Conservation (phyloP, 2,329 filamentous ascomycete genomes). For the Chlorencoelia australis region DNA sequence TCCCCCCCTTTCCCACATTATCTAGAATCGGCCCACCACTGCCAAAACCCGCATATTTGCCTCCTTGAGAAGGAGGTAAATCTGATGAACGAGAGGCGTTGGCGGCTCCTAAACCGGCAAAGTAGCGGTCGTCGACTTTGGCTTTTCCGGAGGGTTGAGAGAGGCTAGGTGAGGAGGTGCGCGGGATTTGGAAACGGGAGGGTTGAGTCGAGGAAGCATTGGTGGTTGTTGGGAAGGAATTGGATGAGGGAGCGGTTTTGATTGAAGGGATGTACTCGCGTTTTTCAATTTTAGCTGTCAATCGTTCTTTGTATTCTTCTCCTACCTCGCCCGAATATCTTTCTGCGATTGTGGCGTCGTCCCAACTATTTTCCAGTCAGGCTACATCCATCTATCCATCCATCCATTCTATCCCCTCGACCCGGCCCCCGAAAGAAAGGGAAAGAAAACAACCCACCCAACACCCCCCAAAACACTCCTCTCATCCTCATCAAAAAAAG, state of each 20-base stretch:
- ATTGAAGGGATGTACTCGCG: slow-evolving; percentile 71
- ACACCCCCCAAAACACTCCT: slow-evolving; percentile 57
- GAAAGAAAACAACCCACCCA: slow-evolving; percentile 16
- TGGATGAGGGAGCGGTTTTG: slow-evolving; percentile 33
- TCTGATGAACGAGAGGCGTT: slow-evolving; percentile 68
- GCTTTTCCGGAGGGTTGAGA: slow-evolving; percentile 36
- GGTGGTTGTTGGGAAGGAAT: not conserved
- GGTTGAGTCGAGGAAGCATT: slow-evolving; percentile 7
- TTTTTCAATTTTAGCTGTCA: slow-evolving; percentile 81
- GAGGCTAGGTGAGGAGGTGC: slow-evolving; percentile 18
- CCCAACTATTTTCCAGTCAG: slow-evolving; percentile 37
- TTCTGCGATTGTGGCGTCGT: slow-evolving; percentile 82
- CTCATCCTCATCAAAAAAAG: slow-evolving; percentile 71
- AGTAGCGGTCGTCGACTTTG: slow-evolving; percentile 77
- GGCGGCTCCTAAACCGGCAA: slow-evolving; percentile 71
- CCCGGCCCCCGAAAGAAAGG: not conserved
- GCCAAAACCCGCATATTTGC: slow-evolving; percentile 87
- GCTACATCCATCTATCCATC: not conserved
- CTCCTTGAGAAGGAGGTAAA: slow-evolving; percentile 79
- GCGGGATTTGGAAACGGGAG: slow-evolving; percentile 13
- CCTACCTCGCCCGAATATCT: slow-evolving; percentile 82
- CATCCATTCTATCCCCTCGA: too few relatives aligned
- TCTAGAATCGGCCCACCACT: slow-evolving; percentile 49
- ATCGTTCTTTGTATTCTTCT: slow-evolving; percentile 89
- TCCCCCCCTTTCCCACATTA: too few relatives aligned